Percentiles rank a stretch among this genome's conserved stretches.
phyloP scores from a whole-genome alignment of 129 eudicot species.

The Gnaphalium uliginosum region DNA sequence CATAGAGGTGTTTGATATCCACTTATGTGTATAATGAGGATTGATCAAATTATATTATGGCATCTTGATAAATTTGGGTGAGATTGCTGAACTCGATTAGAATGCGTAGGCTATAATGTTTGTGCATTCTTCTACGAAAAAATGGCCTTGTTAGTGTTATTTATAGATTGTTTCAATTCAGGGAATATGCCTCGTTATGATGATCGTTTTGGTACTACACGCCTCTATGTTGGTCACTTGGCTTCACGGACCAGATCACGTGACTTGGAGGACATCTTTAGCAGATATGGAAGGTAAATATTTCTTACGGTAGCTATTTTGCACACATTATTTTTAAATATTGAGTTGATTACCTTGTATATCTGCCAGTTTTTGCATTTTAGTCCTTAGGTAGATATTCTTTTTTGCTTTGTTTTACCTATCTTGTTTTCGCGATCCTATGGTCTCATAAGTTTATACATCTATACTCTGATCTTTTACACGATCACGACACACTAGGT shows the following conservation, averaged over 20 bases:
- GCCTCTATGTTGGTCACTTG: slow-evolving; percentile 21
- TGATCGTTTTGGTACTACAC: slow-evolving; percentile 20
- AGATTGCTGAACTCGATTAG: neutral
- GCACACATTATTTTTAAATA: neutral
- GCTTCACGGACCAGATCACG: slow-evolving; percentile 20
- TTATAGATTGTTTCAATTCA: neutral
- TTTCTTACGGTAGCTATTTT: neutral
- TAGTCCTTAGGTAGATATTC: neutral
- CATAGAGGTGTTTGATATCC: too few relatives aligned
- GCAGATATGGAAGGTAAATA: slow-evolving; percentile 22
- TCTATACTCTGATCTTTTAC: neutral
- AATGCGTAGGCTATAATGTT: neutral
- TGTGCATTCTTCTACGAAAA: neutral
- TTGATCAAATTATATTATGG: too few relatives aligned
- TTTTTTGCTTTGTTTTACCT: neutral
- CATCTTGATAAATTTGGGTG: neutral
- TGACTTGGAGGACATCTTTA: slow-evolving; percentile 15
- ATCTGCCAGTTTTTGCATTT: neutral
- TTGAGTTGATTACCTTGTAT: neutral
- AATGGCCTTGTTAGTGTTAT: neutral
- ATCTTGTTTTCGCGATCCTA: neutral
- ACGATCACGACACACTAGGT: neutral
- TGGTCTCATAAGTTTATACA: neutral
- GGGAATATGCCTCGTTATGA: slow-evolving; percentile 15
- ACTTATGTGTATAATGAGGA: too few relatives aligned